Evolutionary conservation across 2,329 filamentous ascomycete species (phyloP), one percentile per base, ranked within the genome.

Genomic region (Claviceps sp.): DNA sequence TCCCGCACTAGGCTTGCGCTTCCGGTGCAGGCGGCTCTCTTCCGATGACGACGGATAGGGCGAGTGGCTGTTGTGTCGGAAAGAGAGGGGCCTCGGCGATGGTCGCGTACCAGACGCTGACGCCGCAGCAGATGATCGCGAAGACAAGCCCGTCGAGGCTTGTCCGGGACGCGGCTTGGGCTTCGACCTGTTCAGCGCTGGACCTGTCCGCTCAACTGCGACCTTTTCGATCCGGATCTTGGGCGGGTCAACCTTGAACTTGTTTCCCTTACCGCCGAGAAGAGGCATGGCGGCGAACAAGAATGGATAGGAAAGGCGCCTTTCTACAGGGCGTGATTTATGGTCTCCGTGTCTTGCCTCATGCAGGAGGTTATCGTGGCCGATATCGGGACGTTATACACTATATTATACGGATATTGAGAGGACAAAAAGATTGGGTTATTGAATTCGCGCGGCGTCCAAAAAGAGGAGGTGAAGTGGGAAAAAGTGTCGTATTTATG

Each of bases 171-270:
- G 58, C 40, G 60, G 55, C 52, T 64, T 66, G 36, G 63, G 59
- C 57, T 66, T 70, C 7, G 66, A 64, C 46, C 66, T 67, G 8
- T 67, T 67, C 45, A 68, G 66, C 16, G 66, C 62, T 4, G 61
- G 55, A 47, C 29, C 29, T 34, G 66, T 59, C 46, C 60, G 60
- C 54, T 69, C 69, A 59, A 77, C 67, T 50, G 70, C 65, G 52
- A 78, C 73, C 56, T 73, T 74, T 61, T 79, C 74, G 59, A 76
- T 73, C 54, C 74, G 72, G 58, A 78, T 71, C 54, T 69, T 71
- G 52, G 73, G 71, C 50, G 71, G 68, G 55, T 74, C 71, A 56
- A 71, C 65, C 64, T 77, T 77, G 65, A 76, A 72, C 61, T 76
- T 78, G 55, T 68, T 69, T 53, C 62, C 64, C 55, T 71, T 72